phyloP scores from a whole-genome alignment of 1,284 basidiomycete species.

The Ustilago nuda region DNA sequence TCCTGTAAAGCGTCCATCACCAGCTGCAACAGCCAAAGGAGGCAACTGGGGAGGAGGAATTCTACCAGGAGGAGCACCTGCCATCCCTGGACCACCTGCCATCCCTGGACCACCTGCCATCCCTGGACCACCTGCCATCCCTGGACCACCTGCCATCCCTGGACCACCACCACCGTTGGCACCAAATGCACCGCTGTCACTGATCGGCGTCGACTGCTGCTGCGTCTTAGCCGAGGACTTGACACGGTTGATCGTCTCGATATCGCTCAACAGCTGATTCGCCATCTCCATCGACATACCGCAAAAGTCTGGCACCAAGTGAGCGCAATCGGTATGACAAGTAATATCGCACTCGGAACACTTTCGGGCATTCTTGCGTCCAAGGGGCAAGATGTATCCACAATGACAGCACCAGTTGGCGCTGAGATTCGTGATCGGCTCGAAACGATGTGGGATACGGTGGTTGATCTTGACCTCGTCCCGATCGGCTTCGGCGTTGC shows the following conservation, averaged over 20 bases:
- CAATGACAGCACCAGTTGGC: conserved; percentile 99
- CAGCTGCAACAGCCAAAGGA: conserved; percentile 14
- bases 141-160: conserved; percentile 14
- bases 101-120: conserved; percentile 18
- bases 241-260: conserved; percentile 77
- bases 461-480: conserved; percentile 99
- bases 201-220: conserved; percentile 17
- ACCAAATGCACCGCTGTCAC: conserved; percentile 14
- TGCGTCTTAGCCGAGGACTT: conserved; percentile 55
- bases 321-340: conserved; percentile 96
- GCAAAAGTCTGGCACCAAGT: conserved; percentile 98
- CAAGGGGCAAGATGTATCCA: conserved; percentile 91
- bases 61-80: conserved; percentile 31
- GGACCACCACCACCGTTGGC: conserved; percentile 22
- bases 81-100: conserved; percentile 22
- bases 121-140: conserved; percentile 19
- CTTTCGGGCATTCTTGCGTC: conserved; percentile 93
- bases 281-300: conserved; percentile 99
- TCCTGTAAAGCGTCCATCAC: conserved; percentile 31
- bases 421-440: conserved; percentile 94
- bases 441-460: conserved; percentile 98
- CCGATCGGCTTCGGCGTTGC: conserved; percentile 85
- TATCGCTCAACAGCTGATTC: conserved; percentile 89
- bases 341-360: conserved; percentile 97
- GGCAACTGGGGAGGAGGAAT: conserved; percentile 36